Evolutionary conservation across 352 stramenopile genomes (phyloP).

Genomic region (Globisporangium polare): DNA sequence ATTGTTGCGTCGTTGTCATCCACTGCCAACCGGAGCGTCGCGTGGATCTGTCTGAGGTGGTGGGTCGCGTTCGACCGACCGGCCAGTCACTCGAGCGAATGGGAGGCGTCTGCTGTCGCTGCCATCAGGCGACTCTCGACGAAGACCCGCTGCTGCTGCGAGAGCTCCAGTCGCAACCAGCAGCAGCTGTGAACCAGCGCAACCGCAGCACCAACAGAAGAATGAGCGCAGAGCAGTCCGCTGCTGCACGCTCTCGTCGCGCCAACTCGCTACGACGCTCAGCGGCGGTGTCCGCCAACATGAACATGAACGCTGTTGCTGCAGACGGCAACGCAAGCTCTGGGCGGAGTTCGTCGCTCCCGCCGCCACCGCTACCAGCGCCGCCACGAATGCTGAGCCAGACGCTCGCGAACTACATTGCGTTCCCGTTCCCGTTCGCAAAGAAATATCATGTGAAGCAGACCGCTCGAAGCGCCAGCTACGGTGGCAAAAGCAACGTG

Average conservation of each 20-base stretch:
- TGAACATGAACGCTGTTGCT: slow-evolving; percentile 21
- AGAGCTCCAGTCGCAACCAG: not conserved
- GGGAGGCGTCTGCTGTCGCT: slow-evolving; percentile 68
- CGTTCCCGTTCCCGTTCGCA: slow-evolving; percentile 74
- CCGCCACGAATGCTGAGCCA: slow-evolving; percentile 35
- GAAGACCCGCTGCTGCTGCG: slow-evolving; percentile 34
- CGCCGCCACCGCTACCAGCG: slow-evolving; percentile 1
- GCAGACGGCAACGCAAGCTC: not conserved
- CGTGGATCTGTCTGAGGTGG: not conserved
- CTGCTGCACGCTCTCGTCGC: not conserved
- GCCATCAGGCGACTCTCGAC: slow-evolving; percentile 55
- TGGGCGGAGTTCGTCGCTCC: not conserved
- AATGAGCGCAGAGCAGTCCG: slow-evolving; percentile 2
- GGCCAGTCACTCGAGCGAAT: slow-evolving; percentile 27
- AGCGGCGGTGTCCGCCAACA: slow-evolving; percentile 23
- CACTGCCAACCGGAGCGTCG: not conserved
- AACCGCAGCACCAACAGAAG: slow-evolving; percentile 3
- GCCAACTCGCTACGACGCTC: not conserved
- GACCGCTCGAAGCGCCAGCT: slow-evolving; percentile 11
- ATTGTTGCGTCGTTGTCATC: not conserved
- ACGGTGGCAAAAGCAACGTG: slow-evolving; percentile 3
- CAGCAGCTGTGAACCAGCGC: not conserved
- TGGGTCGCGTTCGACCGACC: not conserved
- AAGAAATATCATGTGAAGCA: slow-evolving; percentile 27
- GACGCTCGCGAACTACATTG: slow-evolving; percentile 69